Evolutionary conservation across 2,329 filamentous ascomycete genomes (phyloP), one percentile per base, ranked within the genome.

Genomic region (Thielaviopsis populi): DNA sequence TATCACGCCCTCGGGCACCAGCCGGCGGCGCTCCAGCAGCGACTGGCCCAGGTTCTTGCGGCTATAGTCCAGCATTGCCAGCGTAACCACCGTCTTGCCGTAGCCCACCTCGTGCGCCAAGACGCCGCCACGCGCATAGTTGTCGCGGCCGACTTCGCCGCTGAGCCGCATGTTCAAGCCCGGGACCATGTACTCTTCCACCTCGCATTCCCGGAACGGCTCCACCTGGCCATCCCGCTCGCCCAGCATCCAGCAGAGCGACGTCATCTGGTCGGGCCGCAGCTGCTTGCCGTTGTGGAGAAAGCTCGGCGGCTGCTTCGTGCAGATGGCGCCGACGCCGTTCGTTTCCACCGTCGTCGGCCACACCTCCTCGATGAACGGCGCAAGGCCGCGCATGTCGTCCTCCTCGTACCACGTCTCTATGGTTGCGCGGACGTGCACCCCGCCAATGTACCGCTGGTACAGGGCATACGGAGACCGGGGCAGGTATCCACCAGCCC

Each of bases 31-130:
- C 10, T 68, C 46, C 0, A 37, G 1, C 4, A 70, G 58, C 11
- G 70, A 73, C 0, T 65, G 15, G 73, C 63, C 17, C 19, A 41
- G 1, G 30, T 40, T 37, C 19, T 17, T 71, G 17, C 69, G 50
- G 61, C 72, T 71, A 7, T 64, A 65, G 27, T 73, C 71, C 7
- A 76, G 70, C 3, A 77, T 69, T 1, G 72, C 75, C 13, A 78
- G 71, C 5, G 69, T 73, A 30, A 76, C 69, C 3, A 77, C 70
- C 0, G 76, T 78, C 68, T 78, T 78, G 1, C 76, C 76, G 62
- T 74, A 78, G 17, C 76, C 76, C 15, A 78, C 74, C 33, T 77
- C 72, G 53, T 78, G 75, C 1, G 75, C 76, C 6, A 77, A 69
- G 8, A 78, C 70, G 33, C 76, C 76, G 13, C 76, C 76, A 2